A percentile compares a stretch with the other conserved stretches of the same genome.
Evolutionary conservation across 1,139 yeast species (phyloP).

Genomic region (Debaryomyces nepalensis): DNA sequence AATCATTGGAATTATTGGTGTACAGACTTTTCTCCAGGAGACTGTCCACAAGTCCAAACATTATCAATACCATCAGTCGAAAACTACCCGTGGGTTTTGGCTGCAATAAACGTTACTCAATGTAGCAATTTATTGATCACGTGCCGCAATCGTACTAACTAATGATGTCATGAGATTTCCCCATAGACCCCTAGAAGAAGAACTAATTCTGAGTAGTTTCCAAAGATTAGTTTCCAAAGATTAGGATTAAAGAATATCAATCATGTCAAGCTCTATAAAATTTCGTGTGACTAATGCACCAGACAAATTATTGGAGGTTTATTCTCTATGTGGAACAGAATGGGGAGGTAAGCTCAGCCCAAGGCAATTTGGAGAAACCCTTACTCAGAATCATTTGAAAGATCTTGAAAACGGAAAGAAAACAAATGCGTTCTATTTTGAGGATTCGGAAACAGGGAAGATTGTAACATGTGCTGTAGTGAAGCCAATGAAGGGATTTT

Average conservation of each 20-base stretch:
- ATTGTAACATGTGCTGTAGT: slow-evolving; percentile 36
- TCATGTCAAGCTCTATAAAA: slow-evolving; percentile 10
- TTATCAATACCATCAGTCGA: neutral
- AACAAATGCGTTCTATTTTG: slow-evolving; percentile 33
- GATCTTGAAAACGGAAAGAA: slow-evolving; percentile 21
- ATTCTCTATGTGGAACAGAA: slow-evolving; percentile 32
- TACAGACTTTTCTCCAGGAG: too few species aligned
- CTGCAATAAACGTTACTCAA: neutral
- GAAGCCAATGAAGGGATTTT: slow-evolving; percentile 33
- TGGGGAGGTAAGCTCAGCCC: slow-evolving; percentile 35
- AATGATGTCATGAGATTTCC: slow-evolving; percentile 19
- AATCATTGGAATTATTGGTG: too few species aligned
- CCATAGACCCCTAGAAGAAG: too few species aligned
- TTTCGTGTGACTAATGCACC: slow-evolving; percentile 33
- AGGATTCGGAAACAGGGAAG: slow-evolving; percentile 29
- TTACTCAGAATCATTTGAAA: slow-evolving; percentile 22
- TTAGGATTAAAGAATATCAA: slow-evolving; percentile 20
- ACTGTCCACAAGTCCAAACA: too few species aligned
- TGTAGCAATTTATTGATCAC: neutral
- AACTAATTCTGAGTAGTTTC: too few species aligned
- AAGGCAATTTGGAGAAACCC: slow-evolving; percentile 31
- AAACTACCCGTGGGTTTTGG: too few species aligned
- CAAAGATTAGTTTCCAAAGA: too few species aligned
- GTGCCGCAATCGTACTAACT: slow-evolving; percentile 1
- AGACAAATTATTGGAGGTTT: slow-evolving; percentile 30